Evolutionary conservation across 805 yeast species (phyloP).

Genomic region (Lipomyces lipofer): DNA sequence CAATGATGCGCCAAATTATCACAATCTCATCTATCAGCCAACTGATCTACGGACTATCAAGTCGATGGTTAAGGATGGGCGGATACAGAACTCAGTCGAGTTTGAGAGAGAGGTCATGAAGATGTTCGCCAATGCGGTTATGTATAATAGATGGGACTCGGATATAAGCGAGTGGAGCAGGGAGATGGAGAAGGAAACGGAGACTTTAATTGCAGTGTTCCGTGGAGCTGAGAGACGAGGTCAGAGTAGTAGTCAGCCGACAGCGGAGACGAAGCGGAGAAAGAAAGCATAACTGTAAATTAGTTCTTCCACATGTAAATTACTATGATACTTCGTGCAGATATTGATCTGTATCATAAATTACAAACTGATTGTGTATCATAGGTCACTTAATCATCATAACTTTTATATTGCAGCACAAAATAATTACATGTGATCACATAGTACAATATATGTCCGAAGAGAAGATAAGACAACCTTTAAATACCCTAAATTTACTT

Average conservation of each 20-base stretch:
- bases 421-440: slow-evolving; percentile 30
- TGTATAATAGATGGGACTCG: slow-evolving; percentile 70
- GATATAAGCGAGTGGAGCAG: slow-evolving; percentile 62
- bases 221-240: slow-evolving; percentile 48
- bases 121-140: slow-evolving; percentile 82
- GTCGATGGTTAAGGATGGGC: slow-evolving; percentile 57
- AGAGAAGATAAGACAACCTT: slow-evolving; percentile 15
- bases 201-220: slow-evolving; percentile 52
- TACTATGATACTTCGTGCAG: background rate
- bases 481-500: slow-evolving; percentile 57
- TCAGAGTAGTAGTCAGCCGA: slow-evolving; percentile 3
- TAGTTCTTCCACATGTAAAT: background rate
- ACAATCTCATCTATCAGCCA: slow-evolving; percentile 60
- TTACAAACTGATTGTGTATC: too few species aligned
- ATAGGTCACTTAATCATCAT: slow-evolving; percentile 1
- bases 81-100: slow-evolving; percentile 50
- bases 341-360: too few species aligned
- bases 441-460: slow-evolving; percentile 13
- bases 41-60: slow-evolving; percentile 66
- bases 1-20: slow-evolving; percentile 69
- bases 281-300: slow-evolving; percentile 18
- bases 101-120: slow-evolving; percentile 67
- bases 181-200: slow-evolving; percentile 71
- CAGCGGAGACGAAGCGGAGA: slow-evolving; percentile 21
- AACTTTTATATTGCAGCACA: slow-evolving; percentile 14